Evolutionary conservation across 345 rosid genomes (phyloP).

Genomic region (Luvunga scandens): DNA sequence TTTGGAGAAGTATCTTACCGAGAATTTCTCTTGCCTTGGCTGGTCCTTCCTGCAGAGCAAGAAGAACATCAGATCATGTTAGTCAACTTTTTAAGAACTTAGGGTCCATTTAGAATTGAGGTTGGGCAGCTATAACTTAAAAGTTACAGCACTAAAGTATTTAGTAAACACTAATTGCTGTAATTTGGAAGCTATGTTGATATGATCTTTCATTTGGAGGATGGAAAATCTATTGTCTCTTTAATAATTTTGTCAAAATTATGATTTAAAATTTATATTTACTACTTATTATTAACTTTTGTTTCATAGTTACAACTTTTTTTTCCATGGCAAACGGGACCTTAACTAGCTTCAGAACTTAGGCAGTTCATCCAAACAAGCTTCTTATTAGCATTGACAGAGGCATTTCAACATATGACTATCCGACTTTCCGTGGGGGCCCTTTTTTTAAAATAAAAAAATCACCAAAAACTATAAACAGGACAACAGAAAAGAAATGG

Average conservation of each 20-base stretch:
- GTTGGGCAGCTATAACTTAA: too few relatives aligned
- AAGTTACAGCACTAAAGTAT: too few relatives aligned
- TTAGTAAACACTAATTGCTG: too few relatives aligned
- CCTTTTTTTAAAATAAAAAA: neutral
- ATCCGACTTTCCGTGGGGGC: neutral
- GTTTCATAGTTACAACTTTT: too few relatives aligned
- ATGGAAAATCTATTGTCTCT: too few relatives aligned
- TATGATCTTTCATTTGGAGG: too few relatives aligned
- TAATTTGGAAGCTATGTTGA: too few relatives aligned
- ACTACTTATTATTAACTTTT: too few relatives aligned
- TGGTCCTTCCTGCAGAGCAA: slow-evolving; percentile 64
- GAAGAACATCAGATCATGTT: neutral
- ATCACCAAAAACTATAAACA: neutral
- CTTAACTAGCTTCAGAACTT: neutral
- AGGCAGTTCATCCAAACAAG: neutral
- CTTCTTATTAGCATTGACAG: neutral
- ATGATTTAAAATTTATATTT: too few relatives aligned
- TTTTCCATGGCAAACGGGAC: too few relatives aligned
- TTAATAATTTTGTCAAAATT: too few relatives aligned
- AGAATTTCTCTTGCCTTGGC: slow-evolving; percentile 71
- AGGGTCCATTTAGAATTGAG: too few relatives aligned
- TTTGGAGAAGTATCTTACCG: slow-evolving; percentile 42
- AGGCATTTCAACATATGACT: neutral
- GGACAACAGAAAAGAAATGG: neutral
- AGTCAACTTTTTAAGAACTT: neutral